phyloP scores from a whole-genome alignment of 768 basidiomycete genomes.

The Favolaschia claudopus region DNA sequence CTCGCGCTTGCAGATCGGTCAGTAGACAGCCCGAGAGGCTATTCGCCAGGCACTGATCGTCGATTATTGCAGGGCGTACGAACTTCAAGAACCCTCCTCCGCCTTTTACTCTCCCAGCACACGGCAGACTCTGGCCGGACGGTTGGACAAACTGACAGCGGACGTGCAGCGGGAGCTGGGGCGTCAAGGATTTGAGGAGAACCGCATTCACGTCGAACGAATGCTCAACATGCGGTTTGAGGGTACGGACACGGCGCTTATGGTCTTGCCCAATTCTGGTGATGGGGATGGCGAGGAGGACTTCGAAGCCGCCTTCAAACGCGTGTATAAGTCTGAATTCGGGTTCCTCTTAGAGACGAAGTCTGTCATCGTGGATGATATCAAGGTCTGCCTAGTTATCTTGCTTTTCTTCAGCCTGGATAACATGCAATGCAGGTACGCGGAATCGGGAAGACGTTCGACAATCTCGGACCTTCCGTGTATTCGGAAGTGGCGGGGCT shows the following conservation, averaged over 20 bases:
- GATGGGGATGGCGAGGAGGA: slow-evolving; percentile 68
- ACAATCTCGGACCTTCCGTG: slow-evolving; percentile 79
- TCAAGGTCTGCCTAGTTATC: slow-evolving; percentile 64
- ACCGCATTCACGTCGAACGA: slow-evolving; percentile 77
- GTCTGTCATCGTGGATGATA: slow-evolving; percentile 86
- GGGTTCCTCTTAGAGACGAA: slow-evolving; percentile 91
- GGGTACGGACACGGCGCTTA: slow-evolving; percentile 91
- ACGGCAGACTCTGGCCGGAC: slow-evolving; percentile 58
- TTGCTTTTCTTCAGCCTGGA: not conserved
- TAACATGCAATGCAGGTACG: slow-evolving; percentile 61
- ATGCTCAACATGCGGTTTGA: slow-evolving; percentile 94
- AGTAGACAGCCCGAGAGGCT: slow-evolving; percentile 1
- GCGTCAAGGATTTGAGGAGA: slow-evolving; percentile 81
- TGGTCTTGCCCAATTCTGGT: slow-evolving; percentile 67
- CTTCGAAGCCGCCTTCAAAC: slow-evolving; percentile 81
- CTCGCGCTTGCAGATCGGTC: slow-evolving; percentile 87
- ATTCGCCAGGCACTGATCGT: not conserved
- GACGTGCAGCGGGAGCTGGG: slow-evolving; percentile 73
- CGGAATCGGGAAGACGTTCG: slow-evolving; percentile 91
- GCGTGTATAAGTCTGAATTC: slow-evolving; percentile 85
- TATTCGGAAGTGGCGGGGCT: slow-evolving; percentile 75
- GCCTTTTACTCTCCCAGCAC: slow-evolving; percentile 74
- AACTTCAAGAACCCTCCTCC: slow-evolving; percentile 90
- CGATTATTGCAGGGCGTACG: slow-evolving; percentile 71
- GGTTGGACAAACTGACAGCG: slow-evolving; percentile 72